A percentile compares a stretch with the other conserved stretches of the same genome.
Conservation (phyloP, 805 yeast genomes). For the Wickerhamiella cacticola region DNA sequence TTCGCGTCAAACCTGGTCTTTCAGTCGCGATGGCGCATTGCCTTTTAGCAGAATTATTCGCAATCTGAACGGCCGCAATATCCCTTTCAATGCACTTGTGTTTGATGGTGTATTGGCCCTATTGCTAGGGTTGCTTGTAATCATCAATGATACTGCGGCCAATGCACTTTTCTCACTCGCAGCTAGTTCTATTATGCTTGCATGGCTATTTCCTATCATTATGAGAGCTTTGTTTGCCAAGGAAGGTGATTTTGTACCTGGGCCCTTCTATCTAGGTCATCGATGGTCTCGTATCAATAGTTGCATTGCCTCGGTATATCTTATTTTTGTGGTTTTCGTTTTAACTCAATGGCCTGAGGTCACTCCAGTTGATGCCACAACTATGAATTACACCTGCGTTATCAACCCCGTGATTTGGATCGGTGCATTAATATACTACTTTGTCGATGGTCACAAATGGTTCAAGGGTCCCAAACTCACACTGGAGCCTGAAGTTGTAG, state of each 20-base stretch:
- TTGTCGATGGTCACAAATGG: constrained; percentile 38
- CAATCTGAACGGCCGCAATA: constrained; percentile 47
- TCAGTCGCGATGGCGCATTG: constrained; percentile 64
- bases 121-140: constrained; percentile 43
- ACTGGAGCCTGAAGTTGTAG: constrained; percentile 36
- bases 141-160: constrained; percentile 50
- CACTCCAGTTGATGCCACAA: constrained; percentile 27
- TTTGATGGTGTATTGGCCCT: constrained; percentile 42
- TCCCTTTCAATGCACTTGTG: constrained; percentile 51
- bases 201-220: constrained; percentile 52
- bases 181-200: constrained; percentile 49
- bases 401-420: constrained; percentile 54
- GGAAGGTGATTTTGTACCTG: constrained; percentile 41
- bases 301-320: constrained; percentile 39
- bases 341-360: constrained; percentile 50
- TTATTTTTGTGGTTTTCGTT: constrained; percentile 38
- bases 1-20: constrained; percentile 64
- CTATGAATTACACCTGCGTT: constrained; percentile 62
- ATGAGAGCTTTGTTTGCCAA: constrained; percentile 38
- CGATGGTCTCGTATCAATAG: constrained; percentile 36
- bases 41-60: constrained; percentile 52
- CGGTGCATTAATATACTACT: constrained; percentile 41
- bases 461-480: constrained; percentile 5
- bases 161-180: constrained; percentile 53
- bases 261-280: constrained; percentile 53